These are phyloP conservation scores for Poa annua DNA, from an alignment of 176 grass and related monocot genomes.

Conservation along the genomic window DNA sequence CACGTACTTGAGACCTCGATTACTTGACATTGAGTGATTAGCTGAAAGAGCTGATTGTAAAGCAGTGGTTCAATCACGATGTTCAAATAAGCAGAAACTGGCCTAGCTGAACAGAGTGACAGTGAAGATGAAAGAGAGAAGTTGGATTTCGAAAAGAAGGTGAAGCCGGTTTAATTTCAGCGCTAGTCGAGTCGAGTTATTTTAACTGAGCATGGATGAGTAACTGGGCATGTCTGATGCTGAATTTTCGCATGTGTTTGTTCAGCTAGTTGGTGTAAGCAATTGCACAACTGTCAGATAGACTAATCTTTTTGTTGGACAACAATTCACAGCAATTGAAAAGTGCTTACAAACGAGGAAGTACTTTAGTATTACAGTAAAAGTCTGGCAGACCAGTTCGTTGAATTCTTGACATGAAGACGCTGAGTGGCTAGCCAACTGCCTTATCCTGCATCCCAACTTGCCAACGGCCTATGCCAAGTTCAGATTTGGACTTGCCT, in stretches of 20 bases:
- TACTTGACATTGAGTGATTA: not conserved
- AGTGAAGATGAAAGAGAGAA: slow-evolving; percentile 66
- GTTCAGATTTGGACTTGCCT: slow-evolving; percentile 11
- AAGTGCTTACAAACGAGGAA: too few species aligned
- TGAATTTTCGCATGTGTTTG: slow-evolving; percentile 19
- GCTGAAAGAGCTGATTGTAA: slow-evolving; percentile 67
- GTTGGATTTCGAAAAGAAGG: slow-evolving; percentile 15
- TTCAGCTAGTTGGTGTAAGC: not conserved
- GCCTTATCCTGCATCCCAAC: slow-evolving; percentile 35
- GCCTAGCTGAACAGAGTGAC: slow-evolving; percentile 36
- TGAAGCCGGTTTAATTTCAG: slow-evolving; percentile 38
- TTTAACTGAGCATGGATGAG: not conserved
- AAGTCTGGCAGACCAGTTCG: too few species aligned
- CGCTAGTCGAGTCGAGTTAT: not conserved
- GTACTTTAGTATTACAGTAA: too few species aligned
- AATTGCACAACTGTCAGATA: not conserved
- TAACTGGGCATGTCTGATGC: not conserved
- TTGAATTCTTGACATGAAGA: too few species aligned
- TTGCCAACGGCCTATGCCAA: not conserved
- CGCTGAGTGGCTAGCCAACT: too few species aligned
- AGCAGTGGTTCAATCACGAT: slow-evolving; percentile 81
- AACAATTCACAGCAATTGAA: not conserved
- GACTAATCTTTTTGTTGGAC: not conserved
- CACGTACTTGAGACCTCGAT: too few species aligned
- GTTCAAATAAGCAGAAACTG: too few species aligned